A percentile compares a stretch with the other conserved stretches of the same genome.
phyloP scores from a whole-genome alignment of 441 rosid genomes.

The California macrophylla region DNA sequence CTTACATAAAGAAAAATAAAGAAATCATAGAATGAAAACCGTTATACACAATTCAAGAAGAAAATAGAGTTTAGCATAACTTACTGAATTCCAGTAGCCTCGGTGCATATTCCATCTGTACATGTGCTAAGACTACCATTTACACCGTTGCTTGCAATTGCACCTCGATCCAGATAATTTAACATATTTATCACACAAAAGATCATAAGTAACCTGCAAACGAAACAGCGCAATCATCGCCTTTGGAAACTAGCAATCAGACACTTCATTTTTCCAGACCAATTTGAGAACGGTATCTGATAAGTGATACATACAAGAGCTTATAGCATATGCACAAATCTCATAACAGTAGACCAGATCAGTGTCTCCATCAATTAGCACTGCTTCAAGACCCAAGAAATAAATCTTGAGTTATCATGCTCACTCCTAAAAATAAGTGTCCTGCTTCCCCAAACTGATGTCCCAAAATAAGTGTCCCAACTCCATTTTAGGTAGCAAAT shows the following conservation, averaged over 20 bases:
- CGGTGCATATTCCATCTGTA: conserved; percentile 62
- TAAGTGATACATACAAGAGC: not conserved
- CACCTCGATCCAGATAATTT: conserved; percentile 84
- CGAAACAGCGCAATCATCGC: not conserved
- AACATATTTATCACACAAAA: conserved; percentile 80
- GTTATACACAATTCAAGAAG: not conserved
- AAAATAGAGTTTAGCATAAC: conserved; percentile 22
- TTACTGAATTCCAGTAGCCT: conserved; percentile 93
- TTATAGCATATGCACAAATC: not conserved
- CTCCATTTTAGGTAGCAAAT: no score
- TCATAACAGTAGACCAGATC: not conserved
- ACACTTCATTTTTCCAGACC: not conserved
- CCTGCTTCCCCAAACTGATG: no score
- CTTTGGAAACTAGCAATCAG: not conserved
- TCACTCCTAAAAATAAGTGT: no score
- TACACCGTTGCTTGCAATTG: conserved; percentile 93
- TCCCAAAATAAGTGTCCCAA: no score
- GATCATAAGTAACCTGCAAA: conserved; percentile 62
- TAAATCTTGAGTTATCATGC: not conserved
- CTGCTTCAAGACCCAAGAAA: not conserved
- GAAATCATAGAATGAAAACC: not conserved
- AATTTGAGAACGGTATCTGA: not conserved
- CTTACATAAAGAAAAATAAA: not conserved
- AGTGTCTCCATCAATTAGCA: not conserved
- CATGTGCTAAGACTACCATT: conserved; percentile 67